phyloP scores from a whole-genome alignment of 176 grass and related monocot genomes.

The Cenchrus americanus region DNA sequence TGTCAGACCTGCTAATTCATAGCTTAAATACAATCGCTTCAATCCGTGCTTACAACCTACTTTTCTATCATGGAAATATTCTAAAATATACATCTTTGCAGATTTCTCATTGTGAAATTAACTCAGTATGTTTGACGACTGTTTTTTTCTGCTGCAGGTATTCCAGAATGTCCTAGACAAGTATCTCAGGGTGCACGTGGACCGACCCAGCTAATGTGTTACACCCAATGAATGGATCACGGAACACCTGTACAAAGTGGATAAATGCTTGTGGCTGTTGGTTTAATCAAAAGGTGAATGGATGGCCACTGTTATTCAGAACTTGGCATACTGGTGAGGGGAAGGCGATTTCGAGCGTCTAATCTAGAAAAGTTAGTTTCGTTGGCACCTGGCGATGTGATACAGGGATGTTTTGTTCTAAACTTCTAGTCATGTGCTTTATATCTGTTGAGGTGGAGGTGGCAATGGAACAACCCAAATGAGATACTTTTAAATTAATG shows the following conservation, averaged over 20 bases:
- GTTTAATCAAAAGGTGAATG: constrained; percentile 19
- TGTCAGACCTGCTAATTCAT: not conserved
- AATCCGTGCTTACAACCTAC: not conserved
- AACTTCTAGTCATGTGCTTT: not conserved
- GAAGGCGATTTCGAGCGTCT: not conserved
- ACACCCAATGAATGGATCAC: constrained; percentile 2
- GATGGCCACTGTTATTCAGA: not conserved
- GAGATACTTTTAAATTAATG: not conserved
- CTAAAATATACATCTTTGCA: not conserved
- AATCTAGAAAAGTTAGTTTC: not conserved
- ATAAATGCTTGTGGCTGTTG: not conserved
- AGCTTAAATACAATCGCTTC: not conserved
- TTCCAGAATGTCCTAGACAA: constrained; percentile 75
- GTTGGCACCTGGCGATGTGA: not conserved
- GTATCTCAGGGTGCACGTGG: constrained; percentile 66
- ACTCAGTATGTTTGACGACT: not conserved
- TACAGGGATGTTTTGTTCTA: not conserved
- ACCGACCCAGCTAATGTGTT: constrained; percentile 41
- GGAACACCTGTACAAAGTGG: not conserved
- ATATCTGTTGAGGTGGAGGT: not conserved
- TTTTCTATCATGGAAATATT: not conserved
- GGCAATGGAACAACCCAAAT: not conserved
- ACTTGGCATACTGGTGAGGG: not conserved
- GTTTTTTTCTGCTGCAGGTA: constrained; percentile 52
- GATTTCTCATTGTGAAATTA: not conserved